Evolutionary conservation across 163 green algal genomes (phyloP).

Genomic region (Coccomyxa subellipsoidea): DNA sequence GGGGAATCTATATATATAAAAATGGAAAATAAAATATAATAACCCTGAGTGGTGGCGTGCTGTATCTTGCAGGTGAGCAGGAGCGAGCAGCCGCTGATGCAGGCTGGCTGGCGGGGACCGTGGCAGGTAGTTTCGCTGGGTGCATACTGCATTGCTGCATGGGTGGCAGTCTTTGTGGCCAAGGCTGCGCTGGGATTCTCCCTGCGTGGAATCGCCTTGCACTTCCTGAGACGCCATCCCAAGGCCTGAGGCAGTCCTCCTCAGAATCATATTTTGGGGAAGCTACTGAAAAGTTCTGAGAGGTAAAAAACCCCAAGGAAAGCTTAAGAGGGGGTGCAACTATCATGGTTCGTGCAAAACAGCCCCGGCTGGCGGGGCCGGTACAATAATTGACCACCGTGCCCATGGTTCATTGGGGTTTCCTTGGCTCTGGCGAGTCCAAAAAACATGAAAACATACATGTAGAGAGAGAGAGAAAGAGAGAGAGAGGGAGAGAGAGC

Average conservation of each 20-base stretch:
- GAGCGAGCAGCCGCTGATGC: background rate
- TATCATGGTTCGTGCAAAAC: too few species aligned
- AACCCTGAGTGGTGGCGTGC: background rate
- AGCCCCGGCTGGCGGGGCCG: too few species aligned
- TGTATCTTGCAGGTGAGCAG: background rate
- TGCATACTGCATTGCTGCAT: background rate
- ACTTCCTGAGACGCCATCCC: conserved; percentile 24
- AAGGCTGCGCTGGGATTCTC: conserved; percentile 35
- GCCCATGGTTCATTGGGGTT: too few species aligned
- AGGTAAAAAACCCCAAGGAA: too few species aligned
- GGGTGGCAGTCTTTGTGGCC: conserved; percentile 15
- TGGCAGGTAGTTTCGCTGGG: background rate
- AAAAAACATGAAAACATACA: too few species aligned
- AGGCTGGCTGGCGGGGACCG: background rate
- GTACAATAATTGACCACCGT: too few species aligned
- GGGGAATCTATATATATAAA: background rate
- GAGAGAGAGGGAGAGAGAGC: too few species aligned
- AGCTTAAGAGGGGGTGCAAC: too few species aligned
- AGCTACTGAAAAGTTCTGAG: too few species aligned
- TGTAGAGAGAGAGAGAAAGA: too few species aligned
- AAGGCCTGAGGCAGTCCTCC: background rate
- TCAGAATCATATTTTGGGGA: too few species aligned
- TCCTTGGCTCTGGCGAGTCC: too few species aligned
- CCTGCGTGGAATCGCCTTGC: conserved; percentile 11
- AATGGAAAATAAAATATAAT: background rate